Evolutionary conservation across 139 green algal genomes (phyloP).

Genomic region (Chlorella sp.): DNA sequence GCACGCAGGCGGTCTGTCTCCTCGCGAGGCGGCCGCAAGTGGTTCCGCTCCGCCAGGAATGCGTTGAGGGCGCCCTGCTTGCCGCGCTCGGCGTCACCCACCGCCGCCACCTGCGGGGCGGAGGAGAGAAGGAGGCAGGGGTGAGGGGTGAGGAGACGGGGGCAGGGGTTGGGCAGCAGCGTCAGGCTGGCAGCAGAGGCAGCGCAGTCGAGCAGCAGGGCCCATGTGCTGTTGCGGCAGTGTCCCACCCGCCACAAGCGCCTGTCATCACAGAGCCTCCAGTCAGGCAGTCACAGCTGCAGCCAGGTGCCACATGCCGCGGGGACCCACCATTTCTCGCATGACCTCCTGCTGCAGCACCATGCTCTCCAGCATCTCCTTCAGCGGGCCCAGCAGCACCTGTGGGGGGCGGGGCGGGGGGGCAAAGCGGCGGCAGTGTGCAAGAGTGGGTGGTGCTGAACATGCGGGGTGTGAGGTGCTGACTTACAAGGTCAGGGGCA

Average conservation of each 20-base stretch:
- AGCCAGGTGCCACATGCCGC: no score
- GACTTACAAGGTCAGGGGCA: not conserved
- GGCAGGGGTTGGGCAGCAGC: slow-evolving; percentile 24
- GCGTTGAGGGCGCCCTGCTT: slow-evolving; percentile 53
- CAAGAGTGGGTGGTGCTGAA: not conserved
- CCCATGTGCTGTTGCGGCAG: no score
- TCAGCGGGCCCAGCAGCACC: slow-evolving; percentile 61
- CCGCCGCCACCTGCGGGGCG: slow-evolving; percentile 34
- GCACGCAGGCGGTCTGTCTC: slow-evolving; percentile 44
- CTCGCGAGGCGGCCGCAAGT: slow-evolving; percentile 12
- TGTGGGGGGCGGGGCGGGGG: not conserved
- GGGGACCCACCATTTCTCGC: slow-evolving; percentile 60
- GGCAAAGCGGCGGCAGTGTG: not conserved
- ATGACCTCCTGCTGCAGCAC: slow-evolving; percentile 52
- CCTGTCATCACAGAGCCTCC: not conserved
- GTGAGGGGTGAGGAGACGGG: slow-evolving; percentile 22
- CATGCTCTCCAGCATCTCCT: slow-evolving; percentile 68
- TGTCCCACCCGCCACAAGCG: no score
- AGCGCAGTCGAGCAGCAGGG: not conserved
- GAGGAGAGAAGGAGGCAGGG: not conserved
- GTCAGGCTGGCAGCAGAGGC: not conserved
- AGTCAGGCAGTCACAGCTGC: not conserved
- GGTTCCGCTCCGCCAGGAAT: slow-evolving; percentile 49
- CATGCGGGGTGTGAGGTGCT: not conserved
- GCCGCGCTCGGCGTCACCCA: slow-evolving; percentile 65